Percentiles rank a stretch among this genome's conserved stretches.
Conservation (phyloP, 2,329 filamentous ascomycete species). For the Nemania serpens region DNA sequence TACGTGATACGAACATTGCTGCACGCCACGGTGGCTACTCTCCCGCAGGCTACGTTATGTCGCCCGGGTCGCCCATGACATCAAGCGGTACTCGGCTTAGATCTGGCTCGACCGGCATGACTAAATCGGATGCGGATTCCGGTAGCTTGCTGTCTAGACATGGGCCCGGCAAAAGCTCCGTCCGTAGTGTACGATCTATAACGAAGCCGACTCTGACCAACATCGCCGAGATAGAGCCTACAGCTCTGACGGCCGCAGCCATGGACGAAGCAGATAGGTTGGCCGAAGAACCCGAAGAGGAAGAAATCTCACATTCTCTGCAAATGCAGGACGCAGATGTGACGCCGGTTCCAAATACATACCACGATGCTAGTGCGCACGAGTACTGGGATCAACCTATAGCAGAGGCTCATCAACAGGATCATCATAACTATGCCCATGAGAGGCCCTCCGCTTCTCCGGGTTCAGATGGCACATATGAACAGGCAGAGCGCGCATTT, state of each 20-base stretch:
- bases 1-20: conserved; percentile 69
- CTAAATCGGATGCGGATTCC: conserved; percentile 49
- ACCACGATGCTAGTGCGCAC: conserved; percentile 30
- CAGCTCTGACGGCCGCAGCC: conserved; percentile 54
- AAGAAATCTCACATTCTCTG: conserved; percentile 40
- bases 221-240: conserved; percentile 62
- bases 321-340: conserved; percentile 35
- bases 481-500: conserved; percentile 70
- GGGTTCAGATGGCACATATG: conserved; percentile 64
- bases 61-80: conserved; percentile 65
- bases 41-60: conserved; percentile 69
- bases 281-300: conserved; percentile 42
- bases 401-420: conserved; percentile 27
- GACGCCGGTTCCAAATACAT: conserved; percentile 38
- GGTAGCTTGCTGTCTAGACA: conserved; percentile 52
- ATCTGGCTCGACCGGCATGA: conserved; percentile 56
- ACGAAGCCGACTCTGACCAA: conserved; percentile 58
- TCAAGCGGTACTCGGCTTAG: conserved; percentile 54
- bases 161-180: conserved; percentile 60
- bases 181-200: conserved; percentile 53
- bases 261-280: conserved; percentile 59
- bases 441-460: conserved; percentile 55
- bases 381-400: conserved; percentile 41
- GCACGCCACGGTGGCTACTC: conserved; percentile 74
- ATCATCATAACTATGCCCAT: conserved; percentile 32